A percentile compares a stretch with the other conserved stretches of the same genome.
These are phyloP conservation scores for Themeda triandra DNA, from an alignment of 176 grass and related monocot genomes.

Conservation along the genomic window DNA sequence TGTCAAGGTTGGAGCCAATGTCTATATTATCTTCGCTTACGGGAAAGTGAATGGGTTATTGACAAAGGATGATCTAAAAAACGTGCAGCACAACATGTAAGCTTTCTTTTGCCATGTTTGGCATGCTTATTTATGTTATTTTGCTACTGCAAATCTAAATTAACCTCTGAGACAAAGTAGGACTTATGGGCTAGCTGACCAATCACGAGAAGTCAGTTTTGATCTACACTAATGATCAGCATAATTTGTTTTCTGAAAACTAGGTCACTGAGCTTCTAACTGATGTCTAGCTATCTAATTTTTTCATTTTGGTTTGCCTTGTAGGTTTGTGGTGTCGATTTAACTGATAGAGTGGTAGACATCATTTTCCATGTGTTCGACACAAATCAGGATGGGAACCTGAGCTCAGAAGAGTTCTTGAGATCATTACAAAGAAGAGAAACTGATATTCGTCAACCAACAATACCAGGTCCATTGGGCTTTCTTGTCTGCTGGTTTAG, in stretches of 20 bases:
- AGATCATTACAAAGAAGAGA: constrained; percentile 74
- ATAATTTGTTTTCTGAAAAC: background rate
- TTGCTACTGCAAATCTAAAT: background rate
- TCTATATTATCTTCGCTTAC: constrained; percentile 62
- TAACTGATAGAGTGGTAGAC: constrained; percentile 75
- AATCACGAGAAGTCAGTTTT: background rate
- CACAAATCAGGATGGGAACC: constrained; percentile 60
- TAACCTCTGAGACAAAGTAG: background rate
- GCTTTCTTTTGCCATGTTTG: background rate
- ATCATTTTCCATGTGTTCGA: constrained; percentile 87
- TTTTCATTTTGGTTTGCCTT: background rate
- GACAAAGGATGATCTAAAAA: constrained; percentile 80
- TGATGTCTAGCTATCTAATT: background rate
- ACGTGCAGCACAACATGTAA: constrained; percentile 74
- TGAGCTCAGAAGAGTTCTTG: constrained; percentile 81
- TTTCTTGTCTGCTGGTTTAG: constrained; percentile 54
- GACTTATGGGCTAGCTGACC: background rate
- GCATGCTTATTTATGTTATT: background rate
- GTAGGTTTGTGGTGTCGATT: constrained; percentile 69
- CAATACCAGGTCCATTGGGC: constrained; percentile 30
- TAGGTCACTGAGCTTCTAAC: background rate
- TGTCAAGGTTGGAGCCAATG: constrained; percentile 64
- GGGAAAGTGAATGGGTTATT: constrained; percentile 76
- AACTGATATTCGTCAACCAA: constrained; percentile 50
- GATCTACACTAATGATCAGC: background rate